phyloP scores from a whole-genome alignment of 441 rosid species.

The Monsonia emarginata region DNA sequence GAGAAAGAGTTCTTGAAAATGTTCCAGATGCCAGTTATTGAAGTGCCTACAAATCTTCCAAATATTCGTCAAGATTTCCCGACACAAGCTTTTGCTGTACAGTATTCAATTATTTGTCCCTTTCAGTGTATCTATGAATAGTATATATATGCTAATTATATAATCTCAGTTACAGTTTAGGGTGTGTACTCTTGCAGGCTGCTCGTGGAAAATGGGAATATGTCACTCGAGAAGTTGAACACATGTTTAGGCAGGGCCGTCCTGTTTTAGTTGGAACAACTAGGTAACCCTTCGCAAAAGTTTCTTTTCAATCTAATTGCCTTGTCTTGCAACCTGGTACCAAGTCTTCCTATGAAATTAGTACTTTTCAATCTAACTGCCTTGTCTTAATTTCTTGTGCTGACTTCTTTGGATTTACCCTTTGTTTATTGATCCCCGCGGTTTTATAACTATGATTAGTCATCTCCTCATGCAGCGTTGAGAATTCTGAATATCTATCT shows the following conservation, averaged over 20 bases:
- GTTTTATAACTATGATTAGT: constrained; percentile 8
- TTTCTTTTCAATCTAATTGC: neutral
- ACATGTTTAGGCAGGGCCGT: constrained; percentile 85
- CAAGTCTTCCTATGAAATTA: neutral
- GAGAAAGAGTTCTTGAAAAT: constrained; percentile 91
- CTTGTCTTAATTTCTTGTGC: neutral
- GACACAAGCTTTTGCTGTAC: constrained; percentile 87
- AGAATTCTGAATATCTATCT: constrained; percentile 87
- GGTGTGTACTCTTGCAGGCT: constrained; percentile 40
- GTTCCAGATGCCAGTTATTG: constrained; percentile 87
- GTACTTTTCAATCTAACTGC: neutral
- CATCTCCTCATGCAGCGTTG: constrained; percentile 58
- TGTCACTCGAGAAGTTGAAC: constrained; percentile 76
- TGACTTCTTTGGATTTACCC: neutral
- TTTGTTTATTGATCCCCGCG: neutral
- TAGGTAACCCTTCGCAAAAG: constrained; percentile 38
- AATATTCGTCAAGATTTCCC: constrained; percentile 88
- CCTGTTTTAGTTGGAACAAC: constrained; percentile 97
- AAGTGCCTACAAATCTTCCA: constrained; percentile 86
- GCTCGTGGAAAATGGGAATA: constrained; percentile 91
- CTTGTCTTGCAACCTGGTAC: neutral
- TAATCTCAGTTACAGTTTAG: constrained; percentile 17
- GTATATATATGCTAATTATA: neutral
- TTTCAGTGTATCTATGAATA: neutral
- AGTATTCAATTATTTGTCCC: constrained; percentile 17